These are phyloP conservation scores for Termitomyces sp. DNA, from an alignment of 768 basidiomycete genomes.

Conservation along the genomic window DNA sequence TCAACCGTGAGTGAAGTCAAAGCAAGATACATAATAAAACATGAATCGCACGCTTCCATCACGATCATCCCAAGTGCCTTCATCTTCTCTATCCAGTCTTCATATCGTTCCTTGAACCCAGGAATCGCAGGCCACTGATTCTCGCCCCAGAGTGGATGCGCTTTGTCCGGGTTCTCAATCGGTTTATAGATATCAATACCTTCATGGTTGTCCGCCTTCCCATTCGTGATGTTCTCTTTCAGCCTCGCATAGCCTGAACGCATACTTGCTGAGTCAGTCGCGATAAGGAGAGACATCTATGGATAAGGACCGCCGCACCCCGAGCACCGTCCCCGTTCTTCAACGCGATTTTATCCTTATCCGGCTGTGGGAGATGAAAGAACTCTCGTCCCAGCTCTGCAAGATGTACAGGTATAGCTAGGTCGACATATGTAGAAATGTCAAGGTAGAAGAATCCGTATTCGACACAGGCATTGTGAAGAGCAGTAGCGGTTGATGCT, in stretches of 20 bases:
- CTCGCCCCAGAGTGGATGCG: conserved; percentile 71
- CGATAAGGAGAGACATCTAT: not conserved
- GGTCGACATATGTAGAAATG: conserved; percentile 52
- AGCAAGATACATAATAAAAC: not conserved
- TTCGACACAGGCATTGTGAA: conserved; percentile 71
- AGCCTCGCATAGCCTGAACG: conserved; percentile 69
- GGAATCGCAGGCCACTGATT: conserved; percentile 79
- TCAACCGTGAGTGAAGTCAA: not conserved
- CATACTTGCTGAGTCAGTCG: not conserved
- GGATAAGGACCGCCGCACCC: conserved; percentile 37
- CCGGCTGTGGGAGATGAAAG: conserved; percentile 66
- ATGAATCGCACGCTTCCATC: conserved; percentile 68
- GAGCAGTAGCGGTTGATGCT: conserved; percentile 41
- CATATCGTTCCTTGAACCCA: conserved; percentile 58
- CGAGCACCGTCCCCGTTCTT: conserved; percentile 67
- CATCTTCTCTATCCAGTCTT: conserved; percentile 84
- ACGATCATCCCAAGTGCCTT: conserved; percentile 71
- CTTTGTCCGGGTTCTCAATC: conserved; percentile 63
- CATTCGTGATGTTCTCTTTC: conserved; percentile 83
- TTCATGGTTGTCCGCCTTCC: conserved; percentile 82
- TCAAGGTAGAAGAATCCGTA: conserved; percentile 91
- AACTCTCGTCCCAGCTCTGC: conserved; percentile 62
- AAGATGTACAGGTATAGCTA: conserved; percentile 60
- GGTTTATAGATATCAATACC: conserved; percentile 80
- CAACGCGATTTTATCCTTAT: conserved; percentile 72